phyloP scores from a whole-genome alignment of 2,329 filamentous ascomycete species.

The Polychaeton citri region DNA sequence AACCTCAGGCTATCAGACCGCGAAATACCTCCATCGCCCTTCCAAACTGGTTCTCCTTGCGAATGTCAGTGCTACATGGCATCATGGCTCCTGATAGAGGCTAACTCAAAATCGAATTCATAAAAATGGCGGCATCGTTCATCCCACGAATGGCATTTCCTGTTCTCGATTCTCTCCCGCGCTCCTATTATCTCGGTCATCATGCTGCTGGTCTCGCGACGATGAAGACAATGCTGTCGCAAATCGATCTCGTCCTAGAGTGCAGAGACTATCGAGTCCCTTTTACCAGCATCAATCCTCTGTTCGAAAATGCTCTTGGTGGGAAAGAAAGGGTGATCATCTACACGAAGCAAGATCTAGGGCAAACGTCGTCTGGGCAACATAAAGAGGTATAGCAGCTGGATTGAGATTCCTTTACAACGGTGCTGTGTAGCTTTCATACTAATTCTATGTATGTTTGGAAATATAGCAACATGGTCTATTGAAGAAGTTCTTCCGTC shows the following conservation, averaged over 20 bases:
- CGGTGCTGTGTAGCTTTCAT: no score
- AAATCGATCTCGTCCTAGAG: constrained; percentile 80
- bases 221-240: constrained; percentile 69
- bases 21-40: not conserved
- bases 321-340: constrained; percentile 61
- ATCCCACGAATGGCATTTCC: constrained; percentile 62
- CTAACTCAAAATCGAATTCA: not conserved
- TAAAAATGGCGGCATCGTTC: constrained; percentile 39
- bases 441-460: no score
- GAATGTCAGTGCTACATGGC: not conserved
- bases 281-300: constrained; percentile 75
- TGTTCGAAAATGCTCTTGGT: constrained; percentile 67
- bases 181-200: constrained; percentile 91
- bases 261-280: constrained; percentile 89
- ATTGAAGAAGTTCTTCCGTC: constrained; percentile 1
- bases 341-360: constrained; percentile 82
- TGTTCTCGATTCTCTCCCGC: constrained; percentile 59
- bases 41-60: not conserved
- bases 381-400: constrained; percentile 9
- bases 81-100: not conserved
- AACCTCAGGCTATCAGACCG: no score
- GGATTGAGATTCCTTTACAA: no score
- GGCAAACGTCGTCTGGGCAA: constrained; percentile 26
- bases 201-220: constrained; percentile 68
- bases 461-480: not conserved